phyloP scores from a whole-genome alignment of 2,329 filamentous ascomycete species.

The Fusarium nisikadoi region DNA sequence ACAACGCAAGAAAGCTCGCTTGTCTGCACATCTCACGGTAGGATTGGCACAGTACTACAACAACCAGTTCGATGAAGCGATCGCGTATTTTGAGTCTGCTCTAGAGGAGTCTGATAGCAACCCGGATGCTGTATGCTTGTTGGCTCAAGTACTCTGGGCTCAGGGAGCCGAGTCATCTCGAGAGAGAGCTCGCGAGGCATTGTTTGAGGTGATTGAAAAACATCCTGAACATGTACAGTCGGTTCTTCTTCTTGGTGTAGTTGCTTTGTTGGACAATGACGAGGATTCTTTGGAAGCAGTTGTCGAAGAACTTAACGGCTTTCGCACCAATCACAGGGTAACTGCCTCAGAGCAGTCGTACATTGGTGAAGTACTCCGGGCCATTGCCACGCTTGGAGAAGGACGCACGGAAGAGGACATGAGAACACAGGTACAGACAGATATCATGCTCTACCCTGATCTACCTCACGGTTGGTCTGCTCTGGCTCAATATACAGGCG shows the following conservation, averaged over 20 bases:
- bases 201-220: constrained; percentile 83
- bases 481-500: constrained; percentile 69
- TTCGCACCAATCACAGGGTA: constrained; percentile 75
- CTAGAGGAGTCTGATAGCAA: constrained; percentile 79
- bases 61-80: constrained; percentile 72
- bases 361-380: constrained; percentile 80
- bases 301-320: constrained; percentile 75
- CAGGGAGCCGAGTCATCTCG: constrained; percentile 80
- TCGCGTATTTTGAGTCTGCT: constrained; percentile 82
- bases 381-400: constrained; percentile 71
- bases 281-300: constrained; percentile 84
- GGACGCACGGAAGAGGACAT: constrained; percentile 61
- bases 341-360: constrained; percentile 71
- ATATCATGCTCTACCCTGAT: constrained; percentile 83
- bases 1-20: constrained; percentile 74
- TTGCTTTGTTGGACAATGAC: constrained; percentile 84
- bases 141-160: constrained; percentile 94
- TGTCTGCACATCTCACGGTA: constrained; percentile 87
- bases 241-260: constrained; percentile 82
- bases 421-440: constrained; percentile 74
- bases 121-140: constrained; percentile 85
- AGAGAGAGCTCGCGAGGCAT: constrained; percentile 78
- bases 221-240: constrained; percentile 81
- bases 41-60: constrained; percentile 84
- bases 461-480: constrained; percentile 84